These are phyloP conservation scores for Colletotrichum zoysiae DNA, from an alignment of 2,329 filamentous ascomycete genomes.

Conservation along the genomic window DNA sequence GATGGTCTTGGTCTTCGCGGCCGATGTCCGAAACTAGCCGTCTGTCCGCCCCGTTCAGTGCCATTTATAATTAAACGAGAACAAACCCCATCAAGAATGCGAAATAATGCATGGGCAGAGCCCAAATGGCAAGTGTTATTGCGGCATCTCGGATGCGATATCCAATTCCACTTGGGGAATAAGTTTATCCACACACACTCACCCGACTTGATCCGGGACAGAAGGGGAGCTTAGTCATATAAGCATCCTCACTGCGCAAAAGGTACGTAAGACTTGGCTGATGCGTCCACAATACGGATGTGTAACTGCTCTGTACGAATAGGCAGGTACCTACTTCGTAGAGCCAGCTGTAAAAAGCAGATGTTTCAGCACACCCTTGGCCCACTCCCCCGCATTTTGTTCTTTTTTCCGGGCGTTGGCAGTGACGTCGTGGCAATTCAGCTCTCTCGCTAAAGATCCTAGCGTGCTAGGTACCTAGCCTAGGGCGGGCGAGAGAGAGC, in stretches of 20 bases:
- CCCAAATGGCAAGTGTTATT: constrained; percentile 4
- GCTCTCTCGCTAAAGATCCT: constrained; percentile 23
- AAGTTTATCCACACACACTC: constrained; percentile 39
- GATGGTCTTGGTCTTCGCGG: background rate
- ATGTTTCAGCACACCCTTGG: constrained; percentile 34
- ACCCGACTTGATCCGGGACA: constrained; percentile 16
- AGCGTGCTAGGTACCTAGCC: background rate
- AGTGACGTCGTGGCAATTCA: constrained; percentile 29
- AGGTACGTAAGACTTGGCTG: background rate
- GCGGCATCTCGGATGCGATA: constrained; percentile 30
- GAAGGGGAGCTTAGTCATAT: background rate
- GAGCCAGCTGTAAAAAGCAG: constrained; percentile 23
- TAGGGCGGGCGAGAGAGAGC: background rate
- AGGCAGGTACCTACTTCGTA: background rate
- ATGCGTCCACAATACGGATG: constrained; percentile 9
- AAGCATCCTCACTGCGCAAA: background rate
- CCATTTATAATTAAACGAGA: too few relatives aligned
- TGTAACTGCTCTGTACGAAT: too few relatives aligned
- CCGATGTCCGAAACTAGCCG: background rate
- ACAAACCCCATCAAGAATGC: background rate
- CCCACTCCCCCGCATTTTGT: constrained; percentile 38
- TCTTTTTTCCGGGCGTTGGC: constrained; percentile 23
- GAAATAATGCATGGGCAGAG: background rate
- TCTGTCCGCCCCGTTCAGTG: background rate
- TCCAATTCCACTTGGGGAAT: background rate